A percentile compares a stretch with the other conserved stretches of the same genome.
phyloP scores from a whole-genome alignment of 2,329 filamentous ascomycete species.

The Lecanicillium sp. region DNA sequence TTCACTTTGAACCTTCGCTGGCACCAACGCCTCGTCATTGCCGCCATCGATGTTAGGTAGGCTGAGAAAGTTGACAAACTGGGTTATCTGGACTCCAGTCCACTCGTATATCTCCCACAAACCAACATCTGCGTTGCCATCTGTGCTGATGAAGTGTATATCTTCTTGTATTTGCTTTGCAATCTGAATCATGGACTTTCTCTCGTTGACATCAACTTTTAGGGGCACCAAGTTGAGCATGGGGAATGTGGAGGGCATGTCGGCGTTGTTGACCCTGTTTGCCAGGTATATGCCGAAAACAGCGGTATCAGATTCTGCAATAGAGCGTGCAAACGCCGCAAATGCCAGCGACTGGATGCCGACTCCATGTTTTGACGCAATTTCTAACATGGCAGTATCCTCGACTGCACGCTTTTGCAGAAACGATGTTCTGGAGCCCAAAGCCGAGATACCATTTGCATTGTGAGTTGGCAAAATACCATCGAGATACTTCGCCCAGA shows the following conservation, averaged over 20 bases:
- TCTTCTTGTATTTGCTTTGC: conserved; percentile 61
- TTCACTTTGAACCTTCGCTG: too few species aligned
- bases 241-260: conserved; percentile 48
- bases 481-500: conserved; percentile 35
- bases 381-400: neutral
- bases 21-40: neutral
- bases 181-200: conserved; percentile 31
- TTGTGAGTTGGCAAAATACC: neutral
- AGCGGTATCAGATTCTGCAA: conserved; percentile 27
- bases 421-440: conserved; percentile 21
- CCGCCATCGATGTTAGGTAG: conserved; percentile 25
- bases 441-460: conserved; percentile 7
- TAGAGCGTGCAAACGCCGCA: conserved; percentile 36
- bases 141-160: conserved; percentile 48
- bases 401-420: conserved; percentile 8
- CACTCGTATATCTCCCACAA: conserved; percentile 66
- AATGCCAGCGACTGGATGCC: conserved; percentile 46
- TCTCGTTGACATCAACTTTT: conserved; percentile 33
- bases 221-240: conserved; percentile 76
- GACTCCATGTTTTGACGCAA: conserved; percentile 45
- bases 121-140: conserved; percentile 46
- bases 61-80: conserved; percentile 75
- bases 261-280: conserved; percentile 53
- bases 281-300: conserved; percentile 77
- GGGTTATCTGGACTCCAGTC: conserved; percentile 63